Conservation (phyloP, 1,284 basidiomycete genomes). For the Hemileia vastatrix region DNA sequence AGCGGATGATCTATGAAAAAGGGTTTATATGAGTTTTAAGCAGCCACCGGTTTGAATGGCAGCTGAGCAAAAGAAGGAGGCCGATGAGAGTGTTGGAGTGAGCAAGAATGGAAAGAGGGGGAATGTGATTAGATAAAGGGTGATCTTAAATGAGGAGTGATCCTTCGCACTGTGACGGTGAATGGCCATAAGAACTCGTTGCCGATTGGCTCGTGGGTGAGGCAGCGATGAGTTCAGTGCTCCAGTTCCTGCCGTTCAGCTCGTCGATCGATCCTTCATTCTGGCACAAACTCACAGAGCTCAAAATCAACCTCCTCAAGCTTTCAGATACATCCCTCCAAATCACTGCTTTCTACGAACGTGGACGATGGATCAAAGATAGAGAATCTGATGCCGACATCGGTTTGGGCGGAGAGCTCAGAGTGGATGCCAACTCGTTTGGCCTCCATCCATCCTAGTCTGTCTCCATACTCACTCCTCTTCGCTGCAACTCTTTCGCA, state of each 20-base stretch:
- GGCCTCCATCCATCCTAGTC: slow-evolving; percentile 44
- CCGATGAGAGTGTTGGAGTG: too few species aligned
- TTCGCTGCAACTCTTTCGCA: too few species aligned
- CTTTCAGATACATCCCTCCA: slow-evolving; percentile 65
- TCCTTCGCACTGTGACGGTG: too few species aligned
- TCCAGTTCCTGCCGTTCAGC: slow-evolving; percentile 78
- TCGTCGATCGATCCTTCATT: slow-evolving; percentile 81
- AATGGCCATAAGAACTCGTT: too few species aligned
- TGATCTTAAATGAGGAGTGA: too few species aligned
- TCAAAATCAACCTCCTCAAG: slow-evolving; percentile 84
- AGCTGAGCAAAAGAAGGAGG: too few species aligned
- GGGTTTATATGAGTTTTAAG: too few species aligned
- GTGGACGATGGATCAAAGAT: slow-evolving; percentile 64
- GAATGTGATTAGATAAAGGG: too few species aligned
- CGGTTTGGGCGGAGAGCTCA: slow-evolving; percentile 34
- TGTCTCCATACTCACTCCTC: slow-evolving; percentile 48
- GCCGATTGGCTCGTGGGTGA: too few species aligned
- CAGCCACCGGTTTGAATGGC: too few species aligned
- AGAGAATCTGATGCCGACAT: slow-evolving; percentile 54
- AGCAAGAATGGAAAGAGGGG: too few species aligned
- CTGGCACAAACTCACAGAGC: slow-evolving; percentile 77
- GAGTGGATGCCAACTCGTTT: slow-evolving; percentile 39
- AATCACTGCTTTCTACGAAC: slow-evolving; percentile 59
- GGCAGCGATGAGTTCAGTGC: slow-evolving; percentile 29
- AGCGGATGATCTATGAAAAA: too few species aligned